Evolutionary conservation across 2,329 filamentous ascomycete genomes (phyloP), one percentile per base, ranked within the genome.

Genomic region (Knufia petricola): DNA sequence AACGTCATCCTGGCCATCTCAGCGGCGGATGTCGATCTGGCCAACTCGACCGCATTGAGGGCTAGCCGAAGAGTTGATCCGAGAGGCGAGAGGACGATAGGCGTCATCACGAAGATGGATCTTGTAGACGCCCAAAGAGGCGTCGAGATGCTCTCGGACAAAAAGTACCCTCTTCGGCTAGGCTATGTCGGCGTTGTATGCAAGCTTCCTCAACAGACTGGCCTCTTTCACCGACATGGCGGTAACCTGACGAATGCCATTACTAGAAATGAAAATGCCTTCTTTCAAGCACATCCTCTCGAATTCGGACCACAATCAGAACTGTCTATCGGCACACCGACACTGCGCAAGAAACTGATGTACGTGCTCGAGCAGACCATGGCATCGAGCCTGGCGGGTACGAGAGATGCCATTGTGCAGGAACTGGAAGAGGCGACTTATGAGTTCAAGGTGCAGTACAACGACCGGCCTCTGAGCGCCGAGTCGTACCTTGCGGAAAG

Each of bases 81-180:
- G 1, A 77, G 92, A 52, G 92, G 92, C 48, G 92, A 98, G 68
- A 78, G 92, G 53, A 98, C 92, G 0, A 98, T 98, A 61, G 92
- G 92, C 38, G 92, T 98, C n/a, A 83, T 98, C 36, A 98, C 92
- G 2, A 98, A 98, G 70, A 95, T 98, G 90, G 92, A 98, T 61
- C 75, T 98, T 19, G 89, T 98, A 6, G 90, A 96, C 58, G 77
- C 92, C 2, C 71, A 74, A 6, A 81, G 90, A 50, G 92, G 89
- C 24, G 77, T 79, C 12, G 75, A 79, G 30, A 87, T 98, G 26
- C 73, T 98, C 17, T 82, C 76, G 21, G 90, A 98, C 64, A 84
- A 81, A 62, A 94, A 96, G 64, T 98, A 98, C 61, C 90, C 92
- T 34, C 74, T 98, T 24, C 79, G 92, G n/a, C 72, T 98, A 2